Evolutionary conservation across 805 yeast genomes (phyloP), one percentile per base, ranked within the genome.

Genomic region (Starmerella stellata): DNA sequence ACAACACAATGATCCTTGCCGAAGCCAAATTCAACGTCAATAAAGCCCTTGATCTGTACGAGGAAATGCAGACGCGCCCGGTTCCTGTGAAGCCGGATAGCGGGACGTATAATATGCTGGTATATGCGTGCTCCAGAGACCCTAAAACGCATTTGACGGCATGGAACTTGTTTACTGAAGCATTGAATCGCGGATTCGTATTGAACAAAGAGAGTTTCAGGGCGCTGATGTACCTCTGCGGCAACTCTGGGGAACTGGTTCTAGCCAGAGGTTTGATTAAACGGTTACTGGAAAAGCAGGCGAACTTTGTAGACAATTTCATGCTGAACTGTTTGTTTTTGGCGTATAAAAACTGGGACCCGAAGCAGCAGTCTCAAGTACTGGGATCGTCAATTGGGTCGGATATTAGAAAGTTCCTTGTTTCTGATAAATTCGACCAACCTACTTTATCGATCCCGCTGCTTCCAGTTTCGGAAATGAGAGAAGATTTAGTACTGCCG

Each of bases 121-220:
- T 85, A 0, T 65, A 68, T 45, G 81, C 83, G 0, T 80, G 92
- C 52, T 59, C 77, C 2, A 61, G 69, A 11, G 62, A 74, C 28
- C 55, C 58, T 2, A 60, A 63, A 13, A 63, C 70, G 41, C 57
- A 65, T 9, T 49, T 61, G 28, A 61, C 64, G 45, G 93, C 93
- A 0, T 87, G 95, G 95, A 68, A 70, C 38, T 76, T 71, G 48
- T 70, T 85, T 39, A 65, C 75, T 43, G 74, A 78, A 45, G 71
- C 79, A 41, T 64, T 73, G 47, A 63, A 68, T 14, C 42, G 47
- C 20, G 55, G 56, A 1, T 43, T 44, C 28, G 41, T n/a, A 47
- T 40, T 51, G 35, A 58, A 58, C 34, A 40, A 66, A 7, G 61
- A 61, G 19, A 66, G 78, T 0, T 64, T 74, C 47, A 78, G 75